phyloP scores from a whole-genome alignment of 2,329 filamentous ascomycete species.

The Fusarium secorum region DNA sequence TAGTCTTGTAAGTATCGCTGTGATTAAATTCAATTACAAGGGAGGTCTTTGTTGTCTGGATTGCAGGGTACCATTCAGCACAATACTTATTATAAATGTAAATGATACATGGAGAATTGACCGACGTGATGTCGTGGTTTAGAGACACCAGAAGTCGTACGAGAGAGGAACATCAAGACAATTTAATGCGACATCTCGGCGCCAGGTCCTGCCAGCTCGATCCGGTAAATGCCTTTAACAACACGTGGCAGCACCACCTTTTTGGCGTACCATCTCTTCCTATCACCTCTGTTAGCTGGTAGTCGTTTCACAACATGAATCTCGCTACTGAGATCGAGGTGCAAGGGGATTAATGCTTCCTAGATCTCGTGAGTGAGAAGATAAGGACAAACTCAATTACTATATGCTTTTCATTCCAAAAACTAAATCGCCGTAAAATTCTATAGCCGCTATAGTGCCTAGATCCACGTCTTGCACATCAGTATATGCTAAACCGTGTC shows the following conservation, averaged over 20 bases:
- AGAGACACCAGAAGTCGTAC: neutral
- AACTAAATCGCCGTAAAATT: no score
- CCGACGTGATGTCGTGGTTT: neutral
- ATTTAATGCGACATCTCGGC: neutral
- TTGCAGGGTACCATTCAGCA: neutral
- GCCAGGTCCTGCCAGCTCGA: neutral
- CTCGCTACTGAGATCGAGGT: neutral
- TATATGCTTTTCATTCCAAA: no score
- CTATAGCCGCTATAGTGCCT: neutral
- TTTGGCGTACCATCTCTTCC: neutral
- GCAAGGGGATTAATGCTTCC: neutral
- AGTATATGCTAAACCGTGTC: neutral
- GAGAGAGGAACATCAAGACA: neutral
- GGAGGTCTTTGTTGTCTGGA: fast-evolving
- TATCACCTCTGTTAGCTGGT: neutral
- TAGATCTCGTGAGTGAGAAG: neutral
- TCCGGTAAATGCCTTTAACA: neutral
- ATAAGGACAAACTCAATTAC: neutral
- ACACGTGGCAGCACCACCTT: neutral
- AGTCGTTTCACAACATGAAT: neutral
- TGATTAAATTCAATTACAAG: fast-evolving
- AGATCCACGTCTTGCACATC: neutral
- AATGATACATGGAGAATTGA: no score
- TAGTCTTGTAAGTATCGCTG: neutral
- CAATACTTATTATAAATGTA: no score